A percentile compares a stretch with the other conserved stretches of the same genome.
phyloP scores from a whole-genome alignment of 805 yeast species.

The Candida koratica region DNA sequence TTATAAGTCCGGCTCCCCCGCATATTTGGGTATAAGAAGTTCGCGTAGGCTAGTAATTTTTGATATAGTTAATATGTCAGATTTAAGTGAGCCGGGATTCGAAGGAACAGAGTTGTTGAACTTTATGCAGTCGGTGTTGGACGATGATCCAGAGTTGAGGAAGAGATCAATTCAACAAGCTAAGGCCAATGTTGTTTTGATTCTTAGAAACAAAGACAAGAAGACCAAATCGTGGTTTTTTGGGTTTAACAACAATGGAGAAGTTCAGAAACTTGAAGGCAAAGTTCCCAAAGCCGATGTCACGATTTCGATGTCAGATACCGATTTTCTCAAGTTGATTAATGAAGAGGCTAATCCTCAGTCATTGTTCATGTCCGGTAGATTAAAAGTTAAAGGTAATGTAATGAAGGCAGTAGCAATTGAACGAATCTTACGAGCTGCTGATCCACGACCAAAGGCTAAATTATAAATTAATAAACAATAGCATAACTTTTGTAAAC shows the following conservation, averaged over 20 bases:
- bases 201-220: conserved; percentile 54
- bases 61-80: conserved; percentile 9
- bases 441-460: conserved; percentile 29
- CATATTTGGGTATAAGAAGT: neutral
- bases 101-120: conserved; percentile 22
- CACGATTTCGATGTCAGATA: conserved; percentile 53
- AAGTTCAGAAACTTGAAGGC: conserved; percentile 34
- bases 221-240: conserved; percentile 56
- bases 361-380: conserved; percentile 71
- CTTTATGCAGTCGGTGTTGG: conserved; percentile 23
- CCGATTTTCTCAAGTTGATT: conserved; percentile 60
- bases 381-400: conserved; percentile 77
- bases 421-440: conserved; percentile 54
- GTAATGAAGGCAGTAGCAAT: conserved; percentile 77
- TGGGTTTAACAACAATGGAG: conserved; percentile 57
- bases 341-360: conserved; percentile 75
- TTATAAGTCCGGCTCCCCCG: too few relatives aligned
- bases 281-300: conserved; percentile 51
- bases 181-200: conserved; percentile 30
- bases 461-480: too few relatives aligned
- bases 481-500: too few relatives aligned
- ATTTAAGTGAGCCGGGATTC: conserved; percentile 23
- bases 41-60: neutral
- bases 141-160: conserved; percentile 19
- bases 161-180: conserved; percentile 20